phyloP scores from a whole-genome alignment of 1,139 yeast species.

The Petasospora fabianii region DNA sequence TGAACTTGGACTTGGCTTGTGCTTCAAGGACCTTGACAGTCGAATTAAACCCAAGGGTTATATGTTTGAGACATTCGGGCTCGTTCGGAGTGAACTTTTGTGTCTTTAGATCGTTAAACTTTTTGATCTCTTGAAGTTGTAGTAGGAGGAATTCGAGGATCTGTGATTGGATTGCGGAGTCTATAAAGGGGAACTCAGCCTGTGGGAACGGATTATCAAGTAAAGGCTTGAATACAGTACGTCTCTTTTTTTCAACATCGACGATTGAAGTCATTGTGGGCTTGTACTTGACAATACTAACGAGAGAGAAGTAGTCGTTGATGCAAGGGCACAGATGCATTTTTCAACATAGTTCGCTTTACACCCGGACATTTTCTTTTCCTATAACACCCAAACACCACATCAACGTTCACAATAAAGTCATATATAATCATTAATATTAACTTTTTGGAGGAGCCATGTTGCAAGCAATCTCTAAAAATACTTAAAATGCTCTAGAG shows the following conservation, averaged over 20 bases:
- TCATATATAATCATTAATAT: too few species aligned
- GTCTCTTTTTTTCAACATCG: constrained; percentile 41
- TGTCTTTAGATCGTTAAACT: constrained; percentile 23
- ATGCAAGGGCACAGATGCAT: too few species aligned
- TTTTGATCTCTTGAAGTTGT: constrained; percentile 38
- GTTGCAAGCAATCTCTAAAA: too few species aligned
- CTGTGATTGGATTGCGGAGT: constrained; percentile 35
- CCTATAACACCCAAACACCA: too few species aligned
- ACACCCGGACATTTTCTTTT: too few species aligned
- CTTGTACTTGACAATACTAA: too few species aligned
- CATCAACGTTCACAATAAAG: too few species aligned
- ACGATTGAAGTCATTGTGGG: constrained; percentile 18
- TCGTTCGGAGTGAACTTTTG: constrained; percentile 10
- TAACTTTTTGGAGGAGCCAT: too few species aligned
- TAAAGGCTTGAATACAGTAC: constrained; percentile 57
- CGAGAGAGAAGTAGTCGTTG: too few species aligned
- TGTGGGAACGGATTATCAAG: constrained; percentile 58
- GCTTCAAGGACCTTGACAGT: constrained; percentile 47
- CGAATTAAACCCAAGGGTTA: constrained; percentile 53
- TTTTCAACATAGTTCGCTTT: too few species aligned
- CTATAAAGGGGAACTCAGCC: constrained; percentile 50
- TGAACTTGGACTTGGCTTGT: constrained; percentile 35
- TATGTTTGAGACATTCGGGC: constrained; percentile 30
- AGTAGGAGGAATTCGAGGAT: constrained; percentile 41
- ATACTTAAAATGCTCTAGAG: too few species aligned